Percentiles rank a stretch among this genome's conserved stretches.
These are phyloP conservation scores for Dictyostelium capitatum DNA, from an alignment of 78 protist genomes.

Conservation along the genomic window DNA sequence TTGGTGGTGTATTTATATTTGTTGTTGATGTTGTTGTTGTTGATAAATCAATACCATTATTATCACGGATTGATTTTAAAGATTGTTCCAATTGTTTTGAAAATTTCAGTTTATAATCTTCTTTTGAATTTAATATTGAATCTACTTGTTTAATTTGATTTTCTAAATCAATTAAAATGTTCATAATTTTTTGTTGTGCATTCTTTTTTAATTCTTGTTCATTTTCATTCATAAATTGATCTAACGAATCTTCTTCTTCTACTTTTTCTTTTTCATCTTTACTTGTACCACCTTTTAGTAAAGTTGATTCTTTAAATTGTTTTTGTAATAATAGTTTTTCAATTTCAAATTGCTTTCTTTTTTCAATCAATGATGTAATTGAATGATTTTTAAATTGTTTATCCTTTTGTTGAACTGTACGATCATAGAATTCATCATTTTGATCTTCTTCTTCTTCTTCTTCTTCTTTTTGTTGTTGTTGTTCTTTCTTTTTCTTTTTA, in stretches of 20 bases:
- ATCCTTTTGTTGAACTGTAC: constrained; percentile 39
- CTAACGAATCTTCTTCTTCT: constrained; percentile 43
- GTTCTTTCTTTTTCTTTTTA: neutral
- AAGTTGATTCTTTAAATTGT: constrained; percentile 45
- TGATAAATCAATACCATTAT: neutral
- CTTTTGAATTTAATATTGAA: neutral
- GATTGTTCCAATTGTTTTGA: neutral
- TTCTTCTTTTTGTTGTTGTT: neutral
- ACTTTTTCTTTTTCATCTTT: neutral
- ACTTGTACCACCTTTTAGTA: neutral
- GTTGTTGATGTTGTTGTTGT: neutral
- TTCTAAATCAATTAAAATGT: neutral
- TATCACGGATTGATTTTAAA: neutral
- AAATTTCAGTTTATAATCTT: constrained; percentile 33
- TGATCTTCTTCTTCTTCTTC: constrained; percentile 29
- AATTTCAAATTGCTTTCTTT: neutral
- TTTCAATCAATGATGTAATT: neutral
- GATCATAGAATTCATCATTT: constrained; percentile 53
- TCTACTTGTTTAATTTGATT: constrained; percentile 18
- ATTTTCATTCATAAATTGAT: constrained; percentile 60
- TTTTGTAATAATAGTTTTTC: constrained; percentile 4
- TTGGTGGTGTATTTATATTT: neutral
- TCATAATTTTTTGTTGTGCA: constrained; percentile 45
- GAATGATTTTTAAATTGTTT: constrained; percentile 12
- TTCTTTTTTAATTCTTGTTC: constrained; percentile 16